Base-by-base conservation (phyloP, 2,329 filamentous ascomycete genomes). In the Aureobasidium musti region DNA sequence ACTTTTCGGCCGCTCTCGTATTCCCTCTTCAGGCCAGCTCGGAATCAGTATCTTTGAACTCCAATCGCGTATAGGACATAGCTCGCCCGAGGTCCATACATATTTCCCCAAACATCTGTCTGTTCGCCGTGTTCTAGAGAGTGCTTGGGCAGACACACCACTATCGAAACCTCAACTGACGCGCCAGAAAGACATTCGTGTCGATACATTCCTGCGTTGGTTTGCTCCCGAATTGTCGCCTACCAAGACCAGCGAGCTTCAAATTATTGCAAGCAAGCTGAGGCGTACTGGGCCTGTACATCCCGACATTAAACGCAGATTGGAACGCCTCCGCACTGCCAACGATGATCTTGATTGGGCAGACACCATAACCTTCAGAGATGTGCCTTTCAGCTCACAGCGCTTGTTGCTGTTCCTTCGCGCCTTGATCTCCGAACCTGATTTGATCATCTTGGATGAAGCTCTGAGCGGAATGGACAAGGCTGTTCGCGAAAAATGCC, bases 1-100 rank as follows among this genome's bases (percentile, higher is more conserved):
- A 71, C 83, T 97, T 17, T 98, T 99, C 75, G 92, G 92, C 0
- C 87, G 87, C 26, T 89, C 89, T 65, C 87, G 95, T 23, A 82
- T 97, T 0, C 92, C 94, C 0, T 86, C 90, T 65, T 84, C 86
- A 0, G 90, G 89, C 0, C 76, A 86, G 64, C 84, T 85, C 0
- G 92, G 91, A 0, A 87, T 98, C 39, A 96, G 91, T 0, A 90
- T 97, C 67, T 98, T 96, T 82, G 93, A 98, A 69, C 87, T 99
- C 8, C 95, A 98, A 76, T 84, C 88, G 0, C 88, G 91, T 28
- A 91, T 99, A 70, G 95, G 95, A 13, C 93, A 98, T 76, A 95
- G 92, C 0, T 96, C 91, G 68, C 95, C 95, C 0, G 95, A 98
- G 75, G 90, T 98, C 5, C 93, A 98, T 73, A 89, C 91, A 63